Conservation (phyloP, 306 rosid species). For the Luffa aegyptiaca region DNA sequence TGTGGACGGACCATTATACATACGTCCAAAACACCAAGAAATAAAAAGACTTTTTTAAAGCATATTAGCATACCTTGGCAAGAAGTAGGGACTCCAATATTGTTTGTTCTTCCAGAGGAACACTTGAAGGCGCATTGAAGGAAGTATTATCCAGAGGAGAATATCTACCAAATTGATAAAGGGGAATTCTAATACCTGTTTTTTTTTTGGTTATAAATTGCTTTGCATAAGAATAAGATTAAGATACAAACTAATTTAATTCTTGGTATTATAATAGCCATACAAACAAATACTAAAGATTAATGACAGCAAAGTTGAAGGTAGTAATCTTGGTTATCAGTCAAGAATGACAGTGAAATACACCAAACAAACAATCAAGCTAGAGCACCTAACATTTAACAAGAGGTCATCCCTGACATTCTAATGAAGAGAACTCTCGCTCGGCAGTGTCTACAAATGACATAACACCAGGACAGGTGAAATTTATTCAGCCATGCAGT, state of each 20-base stretch:
- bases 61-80: conserved; percentile 12
- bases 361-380: background rate
- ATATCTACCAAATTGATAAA: conserved; percentile 19
- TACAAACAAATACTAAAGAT: background rate
- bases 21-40: background rate
- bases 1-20: background rate
- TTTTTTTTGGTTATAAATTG: background rate
- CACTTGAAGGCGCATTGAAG: conserved; percentile 3
- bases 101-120: conserved; percentile 14
- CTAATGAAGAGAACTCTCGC: background rate
- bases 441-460: background rate
- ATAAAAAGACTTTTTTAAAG: background rate
- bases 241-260: background rate
- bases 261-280: background rate
- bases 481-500: background rate
- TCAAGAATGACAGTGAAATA: background rate
- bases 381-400: background rate
- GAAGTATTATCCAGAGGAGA: background rate
- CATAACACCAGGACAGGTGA: background rate
- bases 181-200: conserved; percentile 19
- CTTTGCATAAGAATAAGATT: background rate
- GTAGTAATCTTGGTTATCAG: background rate
- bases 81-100: conserved; percentile 27
- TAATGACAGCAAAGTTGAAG: background rate
- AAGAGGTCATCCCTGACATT: background rate